These are phyloP conservation scores for Esteya vermicola DNA, from an alignment of 2,329 filamentous ascomycete species.

Conservation along the genomic window DNA sequence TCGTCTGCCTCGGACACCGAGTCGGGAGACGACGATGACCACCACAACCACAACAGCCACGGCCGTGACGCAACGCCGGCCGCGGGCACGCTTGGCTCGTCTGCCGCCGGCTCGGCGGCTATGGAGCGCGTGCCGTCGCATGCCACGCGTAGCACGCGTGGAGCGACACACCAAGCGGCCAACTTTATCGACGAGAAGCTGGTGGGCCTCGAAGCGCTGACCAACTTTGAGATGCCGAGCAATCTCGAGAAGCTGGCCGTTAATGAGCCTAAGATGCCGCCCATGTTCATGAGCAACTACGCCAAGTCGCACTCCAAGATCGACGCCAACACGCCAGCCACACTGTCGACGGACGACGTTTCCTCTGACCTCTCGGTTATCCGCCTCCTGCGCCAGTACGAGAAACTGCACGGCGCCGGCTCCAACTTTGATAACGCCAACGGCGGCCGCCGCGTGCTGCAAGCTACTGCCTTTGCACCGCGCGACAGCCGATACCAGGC, in stretches of 20 bases:
- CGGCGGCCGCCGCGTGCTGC: constrained; percentile 40
- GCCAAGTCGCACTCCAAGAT: constrained; percentile 41
- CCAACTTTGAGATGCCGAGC: constrained; percentile 42
- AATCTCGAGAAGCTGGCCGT: constrained; percentile 43
- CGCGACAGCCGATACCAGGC: constrained; percentile 32
- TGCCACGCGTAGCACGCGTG: constrained; percentile 48
- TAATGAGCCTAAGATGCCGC: constrained; percentile 44
- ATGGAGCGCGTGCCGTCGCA: constrained; percentile 54
- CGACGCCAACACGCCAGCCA: constrained; percentile 41
- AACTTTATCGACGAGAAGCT: constrained; percentile 44
- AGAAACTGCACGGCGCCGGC: constrained; percentile 35
- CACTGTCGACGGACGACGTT: constrained; percentile 36
- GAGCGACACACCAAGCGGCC: constrained; percentile 27
- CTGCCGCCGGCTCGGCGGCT: too few relatives aligned
- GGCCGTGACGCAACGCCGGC: constrained; percentile 25
- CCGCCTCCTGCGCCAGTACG: constrained; percentile 42
- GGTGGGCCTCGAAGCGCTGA: constrained; percentile 48
- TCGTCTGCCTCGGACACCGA: constrained; percentile 39
- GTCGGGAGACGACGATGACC: constrained; percentile 35
- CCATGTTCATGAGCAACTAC: constrained; percentile 41
- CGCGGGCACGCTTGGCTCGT: too few relatives aligned
- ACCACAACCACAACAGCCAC: too few relatives aligned
- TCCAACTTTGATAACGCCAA: constrained; percentile 40
- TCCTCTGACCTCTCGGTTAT: constrained; percentile 43
- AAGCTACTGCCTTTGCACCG: constrained; percentile 35